Evolutionary conservation across 176 grass and related monocot genomes (phyloP), one percentile per base, ranked within the genome.

Genomic region (Oropetium thomaeum): DNA sequence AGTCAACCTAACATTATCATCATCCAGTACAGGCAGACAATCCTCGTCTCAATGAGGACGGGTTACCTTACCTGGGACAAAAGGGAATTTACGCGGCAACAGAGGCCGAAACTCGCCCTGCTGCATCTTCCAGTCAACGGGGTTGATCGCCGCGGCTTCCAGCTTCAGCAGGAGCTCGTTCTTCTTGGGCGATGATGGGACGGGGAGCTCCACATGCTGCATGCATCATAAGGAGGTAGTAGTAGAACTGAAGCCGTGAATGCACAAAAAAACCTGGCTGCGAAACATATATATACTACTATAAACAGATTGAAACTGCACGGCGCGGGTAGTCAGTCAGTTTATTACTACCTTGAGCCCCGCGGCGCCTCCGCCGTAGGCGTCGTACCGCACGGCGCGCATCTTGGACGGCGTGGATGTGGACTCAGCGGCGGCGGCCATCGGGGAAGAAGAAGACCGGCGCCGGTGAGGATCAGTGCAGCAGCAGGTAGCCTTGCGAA

Each of bases 71-170:
- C 89, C 77, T 81, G 93, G 93, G 48, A 93, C 60, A 41, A 67
- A 97, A 25, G 91, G 87, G 22, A 93, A 85, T 80, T 58, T 90
- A 15, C 58, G 19, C 43, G 91, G 82, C 34, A 80, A 8, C 28
- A 93, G 12, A 79, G 91, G 91, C 29, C 85, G 16, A 2, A 79
- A 0, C 14, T 58, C 1, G 14, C 91, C 87, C 19, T 90, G 82
- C 67, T 93, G 87, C 27, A 86, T 81, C 76, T 88, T 93, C 85
- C 91, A 93, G 73, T 93, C 91, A 51, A 85, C 35, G 15, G 73
- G 91, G 40, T 93, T 93, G 58, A 93, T 83, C 44, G 69, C 79
- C 22, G 81, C 69, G 2, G 87, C 91, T 51, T 93, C 78, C 53
- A 93, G 47, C 71, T 85, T 90, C 35, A 88, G 11, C 34, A 93